Percentiles rank a stretch among this genome's conserved stretches.
These are phyloP conservation scores for Arabidopsis suecica DNA, from an alignment of 345 rosid genomes.

Conservation along the genomic window DNA sequence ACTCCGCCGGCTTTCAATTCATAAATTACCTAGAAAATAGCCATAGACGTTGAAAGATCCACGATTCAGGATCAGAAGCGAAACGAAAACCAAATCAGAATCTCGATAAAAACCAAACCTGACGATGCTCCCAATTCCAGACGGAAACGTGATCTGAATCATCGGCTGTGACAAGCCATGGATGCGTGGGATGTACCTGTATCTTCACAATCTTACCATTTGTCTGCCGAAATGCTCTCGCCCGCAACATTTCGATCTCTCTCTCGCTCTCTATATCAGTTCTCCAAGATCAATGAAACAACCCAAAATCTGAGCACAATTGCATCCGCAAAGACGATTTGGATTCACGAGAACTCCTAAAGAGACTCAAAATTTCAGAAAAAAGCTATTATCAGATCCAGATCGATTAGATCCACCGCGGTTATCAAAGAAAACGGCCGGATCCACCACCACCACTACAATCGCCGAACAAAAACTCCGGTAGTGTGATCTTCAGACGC, in stretches of 20 bases:
- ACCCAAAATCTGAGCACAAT: conserved; percentile 23
- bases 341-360: not conserved
- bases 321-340: conserved; percentile 32
- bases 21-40: conserved; percentile 69
- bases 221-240: conserved; percentile 84
- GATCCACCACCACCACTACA: conserved; percentile 29
- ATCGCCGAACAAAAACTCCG: conserved; percentile 32
- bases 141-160: conserved; percentile 96
- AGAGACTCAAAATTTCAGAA: conserved; percentile 1
- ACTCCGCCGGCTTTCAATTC: conserved; percentile 98
- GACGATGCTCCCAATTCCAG: conserved; percentile 99
- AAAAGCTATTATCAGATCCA: conserved; percentile 21
- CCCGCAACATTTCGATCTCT: conserved; percentile 70
- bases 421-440: not conserved
- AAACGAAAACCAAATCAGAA: conserved; percentile 7
- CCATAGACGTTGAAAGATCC: conserved; percentile 2
- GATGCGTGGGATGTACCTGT: conserved; percentile 97
- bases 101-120: conserved; percentile 50
- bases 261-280: not conserved
- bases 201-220: conserved; percentile 90
- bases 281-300: conserved; percentile 27
- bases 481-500: conserved; percentile 8
- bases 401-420: conserved; percentile 35
- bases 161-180: conserved; percentile 98
- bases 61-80: conserved; percentile 21